Evolutionary conservation across 768 basidiomycete genomes (phyloP), one percentile per base, ranked within the genome.

Genomic region (Rhizopogon vinicolor): DNA sequence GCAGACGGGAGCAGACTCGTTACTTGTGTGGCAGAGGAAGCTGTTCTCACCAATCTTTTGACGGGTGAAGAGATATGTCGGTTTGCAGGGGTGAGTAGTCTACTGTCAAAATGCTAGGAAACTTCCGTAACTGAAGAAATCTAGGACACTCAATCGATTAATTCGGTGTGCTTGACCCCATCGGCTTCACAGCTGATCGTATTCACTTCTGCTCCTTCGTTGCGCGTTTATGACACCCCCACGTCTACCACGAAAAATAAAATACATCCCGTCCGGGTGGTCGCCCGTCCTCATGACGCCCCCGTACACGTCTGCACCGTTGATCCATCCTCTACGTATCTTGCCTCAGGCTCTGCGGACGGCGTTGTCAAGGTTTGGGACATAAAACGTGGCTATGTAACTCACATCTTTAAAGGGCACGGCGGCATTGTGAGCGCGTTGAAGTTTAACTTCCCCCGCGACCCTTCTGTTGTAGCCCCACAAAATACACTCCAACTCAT

Each of bases 321-420:
- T 13, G 95, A 92, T 74, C 91, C 87, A 16, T 90, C 90, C 8
- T 93, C 91, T 2, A 87, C 89, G 2, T 89, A 96, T 60, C 80
- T 98, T 60, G 97, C 97, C 7, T 96, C 95, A 16, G 97, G 97
- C 1, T 90, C 96, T 10, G 93, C 96, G 7, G 97, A 99, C 60
- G 96, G 97, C 22, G 81, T 91, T 33, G 97, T 98, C 44, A 98
- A 98, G 75, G 92, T 99, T 9, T 98, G 94, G 94, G 88, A 97
- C 68, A 85, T 94, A 44, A 72, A 78, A 3, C 86, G 86, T 25
- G 95, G 93, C 35, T 94, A 87, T 67, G 83, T 91, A 33, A 99
- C 97, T 0, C 97, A 99, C 69, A 80, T 94, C 12, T 93, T 96
- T 78, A 90, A 89, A 64, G 96, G 95, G 2, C 97, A 98, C 66